Evolutionary conservation across 208 protist species (phyloP).

Genomic region (Ichthyophonus hoferi): DNA sequence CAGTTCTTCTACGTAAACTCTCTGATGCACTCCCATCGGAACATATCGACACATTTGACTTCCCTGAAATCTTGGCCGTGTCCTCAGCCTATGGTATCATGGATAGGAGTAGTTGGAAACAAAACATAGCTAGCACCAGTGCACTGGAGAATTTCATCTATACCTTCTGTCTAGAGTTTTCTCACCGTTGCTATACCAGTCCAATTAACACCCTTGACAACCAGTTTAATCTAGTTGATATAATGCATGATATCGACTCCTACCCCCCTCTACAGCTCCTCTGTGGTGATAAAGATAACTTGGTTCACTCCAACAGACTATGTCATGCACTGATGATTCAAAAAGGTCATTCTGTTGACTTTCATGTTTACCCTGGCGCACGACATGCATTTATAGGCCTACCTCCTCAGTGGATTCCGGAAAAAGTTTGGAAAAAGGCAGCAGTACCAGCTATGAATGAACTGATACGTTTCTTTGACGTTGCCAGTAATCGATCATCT

Average conservation of each 20-base stretch:
- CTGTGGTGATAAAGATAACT: constrained; percentile 15
- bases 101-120: not conserved
- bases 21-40: not conserved
- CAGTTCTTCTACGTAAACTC: not conserved
- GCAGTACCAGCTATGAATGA: not conserved
- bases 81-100: constrained; percentile 27
- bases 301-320: constrained; percentile 1
- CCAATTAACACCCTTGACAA: constrained; percentile 15
- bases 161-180: not conserved
- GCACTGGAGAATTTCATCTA: not conserved
- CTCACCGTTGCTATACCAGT: not conserved
- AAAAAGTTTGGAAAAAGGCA: not conserved
- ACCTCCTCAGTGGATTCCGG: constrained; percentile 38
- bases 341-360: not conserved
- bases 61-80: constrained; percentile 6
- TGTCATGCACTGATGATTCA: not conserved
- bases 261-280: not conserved
- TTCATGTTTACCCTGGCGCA: constrained; percentile 2
- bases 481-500: too few species aligned
- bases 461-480: not conserved
- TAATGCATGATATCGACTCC: not conserved
- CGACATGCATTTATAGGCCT: constrained; percentile 37
- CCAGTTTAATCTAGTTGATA: constrained; percentile 21
- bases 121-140: not conserved
- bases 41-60: not conserved